Base-by-base conservation (phyloP, 306 rosid species). In the Quillaja saponaria region DNA sequence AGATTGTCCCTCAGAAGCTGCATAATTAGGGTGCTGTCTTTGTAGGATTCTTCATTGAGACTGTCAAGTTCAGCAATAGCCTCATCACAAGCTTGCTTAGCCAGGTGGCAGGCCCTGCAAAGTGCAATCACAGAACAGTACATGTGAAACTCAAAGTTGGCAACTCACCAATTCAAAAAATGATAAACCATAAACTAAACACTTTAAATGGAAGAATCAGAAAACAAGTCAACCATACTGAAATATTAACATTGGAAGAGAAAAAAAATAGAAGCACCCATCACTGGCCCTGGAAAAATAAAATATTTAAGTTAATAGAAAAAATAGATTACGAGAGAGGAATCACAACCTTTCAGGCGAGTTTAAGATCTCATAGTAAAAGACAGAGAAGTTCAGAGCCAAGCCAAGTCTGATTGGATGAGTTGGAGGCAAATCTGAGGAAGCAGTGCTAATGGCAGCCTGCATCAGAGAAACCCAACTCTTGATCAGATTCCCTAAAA, bases 1-100 rank as follows among this genome's bases (percentile, higher is more conserved):
- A 87, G 95, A 66, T 83, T 87, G 50, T 87, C 95, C 81, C 85
- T 87, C 49, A 87, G 75, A 57, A 87, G 85, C 72, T 87, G 94
- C 85, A 83, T 76, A 47, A 86, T 83, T 16, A 86, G 84, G 61
- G 87, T 73, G 68, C 83, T 80, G 55, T 87, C 85, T 46, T 81
- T 87, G 87, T 79, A 81, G 49, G 90, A 83, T 60, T 87, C 90
- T 71, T 87, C 81, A 39, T 74, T 55, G 62, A 71, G 77, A 71
- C 68, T 61, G 63, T 74, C 80, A 49, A 79, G 64, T 39, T 79
- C 80, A 9, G 84, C 71, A 56, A 70, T 66, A 1, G 84, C 80
- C 67, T 79, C 84, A 61, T 74, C 80, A 57, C 54, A 79, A 16
- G 80, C 84, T 46, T 70, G 68, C 71, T 66, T 74, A 38, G 84